A percentile compares a stretch with the other conserved stretches of the same genome.
These are phyloP conservation scores for Phlebopus sp. DNA, from an alignment of 1,284 basidiomycete genomes.

Conservation along the genomic window DNA sequence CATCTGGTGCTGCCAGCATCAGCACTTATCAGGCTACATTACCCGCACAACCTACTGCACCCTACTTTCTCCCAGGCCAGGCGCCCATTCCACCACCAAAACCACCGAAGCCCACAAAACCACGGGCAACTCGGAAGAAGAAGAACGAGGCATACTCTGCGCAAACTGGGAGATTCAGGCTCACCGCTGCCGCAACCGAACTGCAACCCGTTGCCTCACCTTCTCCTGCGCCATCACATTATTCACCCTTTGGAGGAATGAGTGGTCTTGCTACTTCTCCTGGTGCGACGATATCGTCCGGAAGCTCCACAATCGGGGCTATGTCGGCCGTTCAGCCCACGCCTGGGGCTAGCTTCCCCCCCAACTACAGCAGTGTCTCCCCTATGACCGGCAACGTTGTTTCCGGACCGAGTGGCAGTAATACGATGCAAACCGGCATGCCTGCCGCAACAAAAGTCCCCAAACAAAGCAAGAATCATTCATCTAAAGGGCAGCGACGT, in stretches of 20 bases:
- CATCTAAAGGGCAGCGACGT: slow-evolving; percentile 12
- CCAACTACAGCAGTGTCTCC: not conserved
- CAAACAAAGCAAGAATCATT: slow-evolving; percentile 12
- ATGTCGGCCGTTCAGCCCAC: not conserved
- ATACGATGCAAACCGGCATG: not conserved
- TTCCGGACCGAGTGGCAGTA: slow-evolving; percentile 1
- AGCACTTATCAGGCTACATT: slow-evolving; percentile 47
- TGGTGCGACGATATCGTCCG: not conserved
- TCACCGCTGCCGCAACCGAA: slow-evolving; percentile 6
- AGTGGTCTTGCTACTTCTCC: slow-evolving; percentile 6
- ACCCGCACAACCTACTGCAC: slow-evolving; percentile 22
- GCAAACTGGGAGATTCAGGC: slow-evolving; percentile 27
- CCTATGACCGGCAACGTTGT: slow-evolving; percentile 3
- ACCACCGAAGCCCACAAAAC: slow-evolving; percentile 23
- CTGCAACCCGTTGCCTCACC: slow-evolving; percentile 21
- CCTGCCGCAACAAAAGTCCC: not conserved
- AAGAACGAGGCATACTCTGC: slow-evolving; percentile 23
- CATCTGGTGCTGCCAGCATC: slow-evolving; percentile 25
- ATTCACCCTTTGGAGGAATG: slow-evolving; percentile 36
- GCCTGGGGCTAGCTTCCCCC: slow-evolving; percentile 5
- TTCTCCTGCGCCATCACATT: slow-evolving; percentile 28
- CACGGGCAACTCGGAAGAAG: slow-evolving; percentile 26
- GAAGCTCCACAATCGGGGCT: slow-evolving; percentile 7
- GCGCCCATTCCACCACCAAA: slow-evolving; percentile 33
- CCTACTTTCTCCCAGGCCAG: slow-evolving; percentile 52